Evolutionary conservation across 192 early-diverging fungal genomes (phyloP).

Genomic region (Gonapodya sp.): DNA sequence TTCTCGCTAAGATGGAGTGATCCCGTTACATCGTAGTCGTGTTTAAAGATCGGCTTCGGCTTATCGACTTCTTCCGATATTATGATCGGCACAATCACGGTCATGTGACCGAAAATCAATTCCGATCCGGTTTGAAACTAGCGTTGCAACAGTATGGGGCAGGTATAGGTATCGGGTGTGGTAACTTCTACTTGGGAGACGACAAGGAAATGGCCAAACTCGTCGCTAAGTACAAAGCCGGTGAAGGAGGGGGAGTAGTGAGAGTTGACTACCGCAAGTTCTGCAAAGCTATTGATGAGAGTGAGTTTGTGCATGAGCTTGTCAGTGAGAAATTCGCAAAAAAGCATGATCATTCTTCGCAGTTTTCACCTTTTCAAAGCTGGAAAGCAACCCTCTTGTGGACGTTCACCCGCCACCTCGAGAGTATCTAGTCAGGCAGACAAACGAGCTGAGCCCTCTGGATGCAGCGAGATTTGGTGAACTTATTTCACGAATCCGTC

Average conservation of each 20-base stretch:
- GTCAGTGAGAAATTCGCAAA: background rate
- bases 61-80: slow-evolving; percentile 45
- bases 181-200: slow-evolving; percentile 16
- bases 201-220: slow-evolving; percentile 25
- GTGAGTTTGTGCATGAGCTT: slow-evolving; percentile 15
- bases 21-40: slow-evolving; percentile 24
- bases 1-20: background rate
- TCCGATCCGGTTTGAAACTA: background rate
- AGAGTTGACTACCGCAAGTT: slow-evolving; percentile 30
- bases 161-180: slow-evolving; percentile 26
- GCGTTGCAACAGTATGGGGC: slow-evolving; percentile 28
- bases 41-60: slow-evolving; percentile 38
- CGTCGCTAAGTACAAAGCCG: slow-evolving; percentile 23
- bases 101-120: slow-evolving; percentile 30
- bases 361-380: slow-evolving; percentile 42
- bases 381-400: slow-evolving; percentile 33
- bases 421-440: slow-evolving; percentile 27
- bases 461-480: slow-evolving; percentile 33
- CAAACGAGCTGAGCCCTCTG: slow-evolving; percentile 25
- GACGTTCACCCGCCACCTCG: slow-evolving; percentile 34
- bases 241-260: slow-evolving; percentile 18
- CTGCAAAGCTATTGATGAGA: slow-evolving; percentile 31
- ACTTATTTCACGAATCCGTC: slow-evolving; percentile 25
- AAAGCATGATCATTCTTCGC: background rate
- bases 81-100: slow-evolving; percentile 47